These are phyloP conservation scores for Penicillium antarcticum DNA, from an alignment of 495 filamentous ascomycete genomes.

Conservation along the genomic window DNA sequence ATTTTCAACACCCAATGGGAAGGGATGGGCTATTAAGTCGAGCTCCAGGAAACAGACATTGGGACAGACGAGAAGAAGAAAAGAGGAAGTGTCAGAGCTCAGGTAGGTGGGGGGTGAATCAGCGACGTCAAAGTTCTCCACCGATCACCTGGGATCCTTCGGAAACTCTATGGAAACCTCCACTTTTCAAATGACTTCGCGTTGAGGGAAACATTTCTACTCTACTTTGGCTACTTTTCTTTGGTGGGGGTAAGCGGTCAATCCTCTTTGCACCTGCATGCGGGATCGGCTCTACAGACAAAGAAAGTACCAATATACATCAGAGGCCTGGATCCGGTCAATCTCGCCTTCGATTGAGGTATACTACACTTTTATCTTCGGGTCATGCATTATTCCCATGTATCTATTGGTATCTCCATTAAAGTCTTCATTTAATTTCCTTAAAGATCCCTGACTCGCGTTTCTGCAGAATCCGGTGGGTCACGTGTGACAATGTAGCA, in stretches of 20 bases:
- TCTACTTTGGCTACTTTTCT: too few species aligned
- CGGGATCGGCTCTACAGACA: too few species aligned
- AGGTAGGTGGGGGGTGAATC: slow-evolving; percentile 24
- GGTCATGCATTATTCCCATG: too few species aligned
- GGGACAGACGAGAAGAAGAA: slow-evolving; percentile 3
- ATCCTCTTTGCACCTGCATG: slow-evolving; percentile 6
- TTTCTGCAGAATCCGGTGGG: background rate
- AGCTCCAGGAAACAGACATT: slow-evolving; percentile 18
- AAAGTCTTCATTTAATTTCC: too few species aligned
- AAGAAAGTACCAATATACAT: too few species aligned
- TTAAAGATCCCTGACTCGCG: too few species aligned
- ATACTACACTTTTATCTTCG: too few species aligned
- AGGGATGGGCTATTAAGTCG: background rate
- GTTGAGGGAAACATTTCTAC: too few species aligned
- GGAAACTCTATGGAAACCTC: slow-evolving; percentile 27
- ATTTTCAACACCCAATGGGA: slow-evolving; percentile 34
- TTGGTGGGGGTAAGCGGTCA: slow-evolving; percentile 17
- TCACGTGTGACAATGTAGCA: slow-evolving; percentile 1
- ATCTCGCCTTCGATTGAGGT: too few species aligned
- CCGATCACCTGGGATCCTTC: slow-evolving; percentile 31
- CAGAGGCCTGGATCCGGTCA: too few species aligned
- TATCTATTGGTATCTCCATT: too few species aligned
- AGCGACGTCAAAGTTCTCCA: slow-evolving; percentile 42
- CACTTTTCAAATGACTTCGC: slow-evolving; percentile 4
- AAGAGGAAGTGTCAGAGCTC: slow-evolving; percentile 14